Conservation (phyloP, 805 yeast genomes). For the Myxozyma nipponensis region DNA sequence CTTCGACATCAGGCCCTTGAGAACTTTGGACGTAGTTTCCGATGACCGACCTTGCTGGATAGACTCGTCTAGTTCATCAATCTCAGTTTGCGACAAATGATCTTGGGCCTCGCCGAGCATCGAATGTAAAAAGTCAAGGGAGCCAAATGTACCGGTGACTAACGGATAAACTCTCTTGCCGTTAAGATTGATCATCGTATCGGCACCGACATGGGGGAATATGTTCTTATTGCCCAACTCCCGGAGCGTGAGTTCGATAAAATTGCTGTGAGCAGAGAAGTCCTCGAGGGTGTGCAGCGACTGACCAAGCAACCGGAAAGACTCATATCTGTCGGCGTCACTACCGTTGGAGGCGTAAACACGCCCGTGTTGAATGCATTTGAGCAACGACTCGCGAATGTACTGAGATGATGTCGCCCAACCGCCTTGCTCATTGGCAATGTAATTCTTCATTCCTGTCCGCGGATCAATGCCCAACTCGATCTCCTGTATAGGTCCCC, state of each 20-base stretch:
- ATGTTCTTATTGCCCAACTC: conserved; percentile 27
- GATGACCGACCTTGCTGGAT: conserved; percentile 11
- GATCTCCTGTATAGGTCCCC: conserved; percentile 28
- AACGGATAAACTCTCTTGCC: conserved; percentile 30
- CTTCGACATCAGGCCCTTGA: conserved; percentile 23
- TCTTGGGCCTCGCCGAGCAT: conserved; percentile 30
- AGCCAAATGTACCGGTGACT: conserved; percentile 32
- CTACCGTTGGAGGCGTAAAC: conserved; percentile 10
- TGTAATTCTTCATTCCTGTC: conserved; percentile 32
- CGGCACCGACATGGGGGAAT: conserved; percentile 31
- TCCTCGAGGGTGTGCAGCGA: conserved; percentile 32
- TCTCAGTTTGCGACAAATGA: conserved; percentile 28
- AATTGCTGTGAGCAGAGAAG: conserved; percentile 31
- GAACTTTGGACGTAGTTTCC: conserved; percentile 6
- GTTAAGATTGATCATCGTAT: conserved; percentile 24
- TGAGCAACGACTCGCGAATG: conserved; percentile 24
- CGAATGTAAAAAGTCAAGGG: conserved; percentile 30
- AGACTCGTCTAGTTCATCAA: conserved; percentile 25
- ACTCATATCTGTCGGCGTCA: conserved; percentile 25
- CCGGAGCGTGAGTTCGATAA: conserved; percentile 25
- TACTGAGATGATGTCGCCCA: conserved; percentile 29
- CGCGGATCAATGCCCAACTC: conserved; percentile 29
- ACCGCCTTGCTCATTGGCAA: conserved; percentile 29
- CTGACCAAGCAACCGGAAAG: conserved; percentile 30
- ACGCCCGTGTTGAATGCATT: conserved; percentile 27